A percentile compares a stretch with the other conserved stretches of the same genome.
phyloP scores from a whole-genome alignment of 78 protist genomes.

The Dictyostelium intermedium region DNA sequence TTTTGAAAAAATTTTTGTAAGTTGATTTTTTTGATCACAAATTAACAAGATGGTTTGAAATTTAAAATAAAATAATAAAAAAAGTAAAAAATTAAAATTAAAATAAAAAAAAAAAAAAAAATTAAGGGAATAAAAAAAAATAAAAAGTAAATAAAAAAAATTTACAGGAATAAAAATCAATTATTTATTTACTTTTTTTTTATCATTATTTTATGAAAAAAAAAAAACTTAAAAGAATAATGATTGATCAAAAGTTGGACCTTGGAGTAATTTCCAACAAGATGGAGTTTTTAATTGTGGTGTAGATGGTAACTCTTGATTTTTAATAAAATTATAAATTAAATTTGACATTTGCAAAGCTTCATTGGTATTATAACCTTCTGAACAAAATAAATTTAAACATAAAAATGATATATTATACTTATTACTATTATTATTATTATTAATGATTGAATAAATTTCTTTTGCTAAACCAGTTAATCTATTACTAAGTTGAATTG shows the following conservation, averaged over 20 bases:
- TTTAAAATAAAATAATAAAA: too few relatives aligned
- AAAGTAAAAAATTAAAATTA: too few relatives aligned
- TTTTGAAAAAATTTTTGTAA: neutral
- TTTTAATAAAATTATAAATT: neutral
- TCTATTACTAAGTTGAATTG: constrained; percentile 34
- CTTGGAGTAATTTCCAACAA: constrained; percentile 45
- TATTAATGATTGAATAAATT: neutral
- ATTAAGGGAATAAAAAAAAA: too few relatives aligned
- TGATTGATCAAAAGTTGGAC: constrained; percentile 58
- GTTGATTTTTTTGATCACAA: neutral
- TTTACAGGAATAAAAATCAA: neutral
- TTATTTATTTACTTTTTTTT: neutral
- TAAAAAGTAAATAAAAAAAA: neutral
- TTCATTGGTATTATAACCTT: constrained; percentile 70
- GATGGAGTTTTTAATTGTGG: constrained; percentile 21
- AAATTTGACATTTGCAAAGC: constrained; percentile 35
- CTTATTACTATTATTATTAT: neutral
- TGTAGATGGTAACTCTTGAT: neutral
- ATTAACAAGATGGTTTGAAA: neutral
- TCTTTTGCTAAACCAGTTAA: constrained; percentile 48
- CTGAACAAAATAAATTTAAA: constrained; percentile 60
- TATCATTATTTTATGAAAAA: neutral
- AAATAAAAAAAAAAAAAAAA: neutral
- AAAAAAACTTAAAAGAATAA: constrained; percentile 40
- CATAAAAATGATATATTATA: neutral